These are phyloP conservation scores for Macrotyloma uniflorum DNA, from an alignment of 306 rosid genomes.

Conservation along the genomic window DNA sequence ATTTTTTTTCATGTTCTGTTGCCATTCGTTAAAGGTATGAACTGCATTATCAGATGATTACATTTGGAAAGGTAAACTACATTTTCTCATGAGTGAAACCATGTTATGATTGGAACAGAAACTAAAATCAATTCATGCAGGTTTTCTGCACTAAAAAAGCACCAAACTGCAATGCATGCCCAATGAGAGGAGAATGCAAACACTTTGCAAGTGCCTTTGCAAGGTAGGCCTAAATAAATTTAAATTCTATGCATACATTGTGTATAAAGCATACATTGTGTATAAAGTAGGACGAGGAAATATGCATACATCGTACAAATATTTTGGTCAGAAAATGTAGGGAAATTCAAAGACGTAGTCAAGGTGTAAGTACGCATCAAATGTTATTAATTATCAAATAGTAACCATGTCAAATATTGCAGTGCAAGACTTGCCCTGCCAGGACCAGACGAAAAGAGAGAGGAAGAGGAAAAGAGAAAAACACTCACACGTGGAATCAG, in stretches of 20 bases:
- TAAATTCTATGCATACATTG: not conserved
- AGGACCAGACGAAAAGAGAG: conserved; percentile 72
- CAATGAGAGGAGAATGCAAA: conserved; percentile 95
- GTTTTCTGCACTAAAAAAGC: conserved; percentile 89
- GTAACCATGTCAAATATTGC: conserved; percentile 51
- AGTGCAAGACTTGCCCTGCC: conserved; percentile 95
- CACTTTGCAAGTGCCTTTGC: conserved; percentile 98
- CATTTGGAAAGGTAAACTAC: conserved; percentile 86
- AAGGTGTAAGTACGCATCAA: too few species aligned
- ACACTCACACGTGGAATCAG: conserved; percentile 46
- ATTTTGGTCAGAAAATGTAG: too few species aligned
- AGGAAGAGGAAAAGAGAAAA: too few species aligned
- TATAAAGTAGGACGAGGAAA: too few species aligned
- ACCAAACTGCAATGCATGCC: conserved; percentile 95
- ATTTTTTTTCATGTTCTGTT: conserved; percentile 22
- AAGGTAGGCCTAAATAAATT: conserved; percentile 54
- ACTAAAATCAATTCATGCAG: conserved; percentile 51
- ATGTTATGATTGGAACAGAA: conserved; percentile 31
- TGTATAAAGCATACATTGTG: too few species aligned
- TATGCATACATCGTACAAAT: too few species aligned
- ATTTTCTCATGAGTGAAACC: conserved; percentile 31
- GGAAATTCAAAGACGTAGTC: too few species aligned
- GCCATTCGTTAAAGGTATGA: conserved; percentile 67
- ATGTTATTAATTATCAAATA: too few species aligned
- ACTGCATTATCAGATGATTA: conserved; percentile 92